Conservation (phyloP, 805 yeast species). For the Lipomyces sp. region DNA sequence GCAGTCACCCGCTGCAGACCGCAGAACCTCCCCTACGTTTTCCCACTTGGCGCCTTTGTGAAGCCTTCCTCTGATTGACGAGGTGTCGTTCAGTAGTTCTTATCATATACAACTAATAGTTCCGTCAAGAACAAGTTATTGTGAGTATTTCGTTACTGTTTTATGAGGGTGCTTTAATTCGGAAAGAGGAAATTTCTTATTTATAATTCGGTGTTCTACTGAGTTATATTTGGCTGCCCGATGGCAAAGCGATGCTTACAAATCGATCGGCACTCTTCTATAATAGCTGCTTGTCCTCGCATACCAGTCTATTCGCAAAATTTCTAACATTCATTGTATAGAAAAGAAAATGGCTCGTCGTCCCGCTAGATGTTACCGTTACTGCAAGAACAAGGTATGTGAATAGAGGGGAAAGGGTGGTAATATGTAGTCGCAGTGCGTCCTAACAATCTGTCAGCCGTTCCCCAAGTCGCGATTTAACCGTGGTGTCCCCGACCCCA, state of each 20-base stretch:
- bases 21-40: too few species aligned
- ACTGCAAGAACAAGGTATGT: conserved; percentile 91
- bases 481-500: conserved; percentile 99
- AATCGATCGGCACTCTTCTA: too few species aligned
- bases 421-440: neutral
- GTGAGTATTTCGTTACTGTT: neutral
- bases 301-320: too few species aligned
- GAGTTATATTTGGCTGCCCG: neutral
- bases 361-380: conserved; percentile 99
- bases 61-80: neutral
- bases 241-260: neutral
- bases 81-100: too few species aligned
- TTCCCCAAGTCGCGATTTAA: conserved; percentile 99
- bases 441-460: conserved; percentile 55
- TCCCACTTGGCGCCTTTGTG: neutral
- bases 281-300: too few species aligned
- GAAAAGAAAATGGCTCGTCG: conserved; percentile 96
- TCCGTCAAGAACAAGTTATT: too few species aligned
- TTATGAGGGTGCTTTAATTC: neutral
- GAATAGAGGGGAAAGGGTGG: neutral
- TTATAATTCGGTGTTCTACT: neutral
- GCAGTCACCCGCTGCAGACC: neutral
- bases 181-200: neutral
- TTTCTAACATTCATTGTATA: conserved; percentile 4
- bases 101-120: too few species aligned